A percentile compares a stretch with the other conserved stretches of the same genome.
Evolutionary conservation across 352 stramenopile genomes (phyloP).

Genomic region (Phytopythium delawarense): DNA sequence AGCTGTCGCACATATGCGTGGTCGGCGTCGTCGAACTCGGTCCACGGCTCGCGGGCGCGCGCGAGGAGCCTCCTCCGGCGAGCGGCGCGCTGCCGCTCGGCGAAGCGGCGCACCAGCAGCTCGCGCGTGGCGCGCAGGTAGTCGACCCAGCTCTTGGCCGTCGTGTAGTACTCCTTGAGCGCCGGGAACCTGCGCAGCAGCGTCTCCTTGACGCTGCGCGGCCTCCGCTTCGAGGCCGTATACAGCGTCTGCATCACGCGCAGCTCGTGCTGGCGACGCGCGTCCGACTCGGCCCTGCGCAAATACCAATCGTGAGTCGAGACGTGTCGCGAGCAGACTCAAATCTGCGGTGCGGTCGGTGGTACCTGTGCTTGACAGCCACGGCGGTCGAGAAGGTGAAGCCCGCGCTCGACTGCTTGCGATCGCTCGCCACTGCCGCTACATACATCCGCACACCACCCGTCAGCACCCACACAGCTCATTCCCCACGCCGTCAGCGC

Average conservation of each 20-base stretch:
- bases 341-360: no score
- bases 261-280: slow-evolving; percentile 39
- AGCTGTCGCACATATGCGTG: slow-evolving; percentile 42
- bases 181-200: slow-evolving; percentile 33
- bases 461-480: not conserved
- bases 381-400: slow-evolving; percentile 37
- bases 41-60: slow-evolving; percentile 23
- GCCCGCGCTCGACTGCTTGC: slow-evolving; percentile 21
- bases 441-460: not conserved
- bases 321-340: no score
- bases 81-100: slow-evolving; percentile 15
- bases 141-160: slow-evolving; percentile 25
- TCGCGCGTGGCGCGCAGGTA: slow-evolving; percentile 16
- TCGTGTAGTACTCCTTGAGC: slow-evolving; percentile 29
- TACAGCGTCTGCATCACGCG: slow-evolving; percentile 42
- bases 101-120: slow-evolving; percentile 12
- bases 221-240: slow-evolving; percentile 30
- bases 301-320: no score
- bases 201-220: slow-evolving; percentile 31
- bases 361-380: slow-evolving; percentile 21
- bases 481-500: not conserved
- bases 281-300: slow-evolving; percentile 6
- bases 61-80: slow-evolving; percentile 16
- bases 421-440: not conserved
- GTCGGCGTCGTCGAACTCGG: slow-evolving; percentile 38